Base-by-base conservation (phyloP, 768 basidiomycete species). In the Boletus rubroflammeus region DNA sequence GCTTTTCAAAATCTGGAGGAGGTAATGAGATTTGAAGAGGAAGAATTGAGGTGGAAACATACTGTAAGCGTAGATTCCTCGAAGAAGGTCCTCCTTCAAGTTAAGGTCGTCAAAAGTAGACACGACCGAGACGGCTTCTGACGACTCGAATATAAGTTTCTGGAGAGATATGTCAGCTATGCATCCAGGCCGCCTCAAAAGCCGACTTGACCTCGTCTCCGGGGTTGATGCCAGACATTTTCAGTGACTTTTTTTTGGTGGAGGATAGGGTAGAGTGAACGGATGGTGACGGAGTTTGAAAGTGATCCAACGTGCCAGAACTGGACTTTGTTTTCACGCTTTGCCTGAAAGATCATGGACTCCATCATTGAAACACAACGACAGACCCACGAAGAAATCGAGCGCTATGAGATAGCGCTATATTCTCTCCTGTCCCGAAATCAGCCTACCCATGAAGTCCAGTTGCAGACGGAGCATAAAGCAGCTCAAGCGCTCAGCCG, bases 51-150 rank as follows among this genome's bases (percentile, higher is more conserved):
- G 43, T n/a, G 19, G 21, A 49, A 36, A 75, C 84, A 51, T 55
- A 92, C 96, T 96, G 78, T 98, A 98, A 53, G 94, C 96, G 74
- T 98, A 98, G 70, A 99, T 91, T 63, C 97, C 97, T 62, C 97
- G 86, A 53, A 98, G 75, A 50, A 99, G 84, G 73, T 98, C 93
- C 66, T 93, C 90, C 78, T 98, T 98, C 68, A 99, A 75, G 63
- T 88, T 82, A 42, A 93, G 83, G 77, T 93, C 91, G 67, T 93
- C 90, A 67, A 93, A 93, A 6, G 91, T 92, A 44, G 89, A 90
- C 61, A 96, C 81, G 42, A 91, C 90, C 28, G 88, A 86, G 60
- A 97, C 86, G 13, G 90, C 86, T 73, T 96, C 93, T 41, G 93
- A 94, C 40, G 94, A 95, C 75, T 96, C 94, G 62, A 96, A 96